Percentiles rank a stretch among this genome's conserved stretches.
Conservation (phyloP, 1,284 basidiomycete genomes). For the Heterobasidion occidentale region DNA sequence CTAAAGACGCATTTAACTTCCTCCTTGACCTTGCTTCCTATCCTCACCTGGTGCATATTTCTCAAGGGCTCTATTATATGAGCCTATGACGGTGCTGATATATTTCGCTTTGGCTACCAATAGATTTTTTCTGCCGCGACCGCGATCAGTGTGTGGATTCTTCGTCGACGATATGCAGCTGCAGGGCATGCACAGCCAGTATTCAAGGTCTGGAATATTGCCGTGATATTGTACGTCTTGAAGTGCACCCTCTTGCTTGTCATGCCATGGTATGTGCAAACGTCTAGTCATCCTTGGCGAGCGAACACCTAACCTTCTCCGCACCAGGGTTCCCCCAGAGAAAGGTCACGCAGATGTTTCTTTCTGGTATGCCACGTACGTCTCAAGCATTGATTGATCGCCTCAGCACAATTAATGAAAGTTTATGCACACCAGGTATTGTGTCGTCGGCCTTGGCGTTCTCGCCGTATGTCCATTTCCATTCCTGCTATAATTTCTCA, state of each 20-base stretch:
- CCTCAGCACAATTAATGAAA: not conserved
- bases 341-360: constrained; percentile 20
- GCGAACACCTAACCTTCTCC: not conserved
- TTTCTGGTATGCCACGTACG: constrained; percentile 28
- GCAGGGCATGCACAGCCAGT: constrained; percentile 8
- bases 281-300: not conserved
- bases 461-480: constrained; percentile 8
- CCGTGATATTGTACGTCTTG: constrained; percentile 8
- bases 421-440: constrained; percentile 8
- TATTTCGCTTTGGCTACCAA: not conserved
- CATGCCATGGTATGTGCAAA: constrained; percentile 12
- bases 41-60: constrained; percentile 2
- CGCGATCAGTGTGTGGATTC: constrained; percentile 11
- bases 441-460: constrained; percentile 22
- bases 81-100: not conserved
- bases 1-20: constrained; percentile 50
- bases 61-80: not conserved
- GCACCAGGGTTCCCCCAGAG: constrained; percentile 25
- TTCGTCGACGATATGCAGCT: constrained; percentile 8
- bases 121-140: constrained; percentile 10
- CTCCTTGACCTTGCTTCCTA: constrained; percentile 32
- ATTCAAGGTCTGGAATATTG: constrained; percentile 9
- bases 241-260: constrained; percentile 11
- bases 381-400: not conserved
- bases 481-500: not conserved